These are phyloP conservation scores for Aspergillus melleus DNA, from an alignment of 2,329 filamentous ascomycete species.

Conservation along the genomic window DNA sequence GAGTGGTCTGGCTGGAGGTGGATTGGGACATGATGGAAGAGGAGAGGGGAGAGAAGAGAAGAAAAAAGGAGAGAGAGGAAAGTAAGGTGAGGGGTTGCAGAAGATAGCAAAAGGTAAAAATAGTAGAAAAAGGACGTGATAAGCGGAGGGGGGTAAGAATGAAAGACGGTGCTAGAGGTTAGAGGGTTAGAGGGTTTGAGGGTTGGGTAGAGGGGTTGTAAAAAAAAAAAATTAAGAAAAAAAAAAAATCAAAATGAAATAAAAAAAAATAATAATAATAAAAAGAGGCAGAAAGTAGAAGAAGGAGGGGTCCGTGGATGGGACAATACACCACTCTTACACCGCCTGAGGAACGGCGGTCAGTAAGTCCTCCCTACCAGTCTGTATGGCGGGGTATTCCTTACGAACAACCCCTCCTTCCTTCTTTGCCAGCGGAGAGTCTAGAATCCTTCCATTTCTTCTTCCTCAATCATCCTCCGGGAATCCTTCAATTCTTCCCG, in stretches of 20 bases:
- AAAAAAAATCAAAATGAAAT: conserved; percentile 4
- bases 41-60: conserved; percentile 14
- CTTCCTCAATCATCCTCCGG: background rate
- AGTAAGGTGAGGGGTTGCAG: conserved; percentile 9
- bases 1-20: conserved; percentile 23
- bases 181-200: no score
- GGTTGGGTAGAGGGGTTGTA: background rate
- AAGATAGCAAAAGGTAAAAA: conserved; percentile 19
- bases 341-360: background rate
- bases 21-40: conserved; percentile 42
- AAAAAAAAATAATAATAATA: conserved; percentile 1
- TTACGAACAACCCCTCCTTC: background rate
- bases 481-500: background rate
- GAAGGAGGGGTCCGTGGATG: conserved; percentile 13
- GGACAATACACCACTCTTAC: background rate
- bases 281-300: background rate
- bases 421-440: conserved; percentile 4
- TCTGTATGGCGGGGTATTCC: background rate
- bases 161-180: background rate
- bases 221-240: background rate
- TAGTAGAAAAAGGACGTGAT: conserved; percentile 15
- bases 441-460: conserved; percentile 11
- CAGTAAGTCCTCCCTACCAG: no score
- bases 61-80: conserved; percentile 16
- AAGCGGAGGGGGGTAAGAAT: conserved; percentile 11